Evolutionary conservation across 176 grass and related monocot species (phyloP), one percentile per base, ranked within the genome.

Genomic region (Themeda triandra): DNA sequence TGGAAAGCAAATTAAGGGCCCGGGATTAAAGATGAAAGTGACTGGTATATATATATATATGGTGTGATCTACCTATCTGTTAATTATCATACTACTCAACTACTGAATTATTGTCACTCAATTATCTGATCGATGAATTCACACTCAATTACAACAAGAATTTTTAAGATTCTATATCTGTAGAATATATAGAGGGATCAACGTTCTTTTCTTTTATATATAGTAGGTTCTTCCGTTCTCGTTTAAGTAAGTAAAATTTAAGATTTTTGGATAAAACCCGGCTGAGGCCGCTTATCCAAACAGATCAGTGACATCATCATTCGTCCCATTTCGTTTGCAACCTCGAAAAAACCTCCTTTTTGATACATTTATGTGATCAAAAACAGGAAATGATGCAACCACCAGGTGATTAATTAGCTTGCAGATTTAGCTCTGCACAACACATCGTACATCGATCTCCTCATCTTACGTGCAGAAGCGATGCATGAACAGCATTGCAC

Each of bases 321-420:
- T 56, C 7, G 2, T 56, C 2, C 41, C 5, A 1, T 73, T 48
- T 48, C 24, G n/a, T n/a, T n/a, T n/a, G 8, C 14, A 18, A 49
- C 15, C 42, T 73, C 15, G 27, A 49, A 51, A 51, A 73, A 48
- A 14, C 24, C 30, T 14, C 8, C 51, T 29, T 5, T 45, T 28
- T 14, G 44, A 44, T 45, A 40, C 10, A 42, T 42, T 3, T 48
- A 49, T 49, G 39, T 8, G 10, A 13, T n/a, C 48, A 76, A 2
- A 37, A 70, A 1, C 33, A 33, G 1, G 18, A 84, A 56, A 73
- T 58, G 40, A 65, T 66, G 76, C 15, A 36, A 18, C 35, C 46
- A 67, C 48, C 48, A 32, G 67, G 51, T 54, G 51, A 53, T 53
- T 80, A 32, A 80, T 75, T 69, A 39, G 66, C 48, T 35, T 85